Conservation (phyloP, 495 filamentous ascomycete genomes). For the Hypoxylon rickii region DNA sequence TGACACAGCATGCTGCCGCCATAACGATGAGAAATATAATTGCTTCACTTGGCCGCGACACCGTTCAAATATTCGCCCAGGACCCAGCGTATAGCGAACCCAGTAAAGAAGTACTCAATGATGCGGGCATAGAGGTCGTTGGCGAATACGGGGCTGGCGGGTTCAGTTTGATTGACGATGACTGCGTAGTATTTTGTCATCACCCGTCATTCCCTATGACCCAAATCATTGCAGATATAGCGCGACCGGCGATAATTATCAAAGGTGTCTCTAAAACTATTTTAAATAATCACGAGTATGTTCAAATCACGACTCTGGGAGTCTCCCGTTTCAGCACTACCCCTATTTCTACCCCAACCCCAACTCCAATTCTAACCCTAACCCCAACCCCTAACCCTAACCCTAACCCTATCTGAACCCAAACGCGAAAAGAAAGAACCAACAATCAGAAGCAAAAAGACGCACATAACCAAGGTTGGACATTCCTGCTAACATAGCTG, state of each 20-base stretch:
- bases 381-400: no score
- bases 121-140: slow-evolving; percentile 11
- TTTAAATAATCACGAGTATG: no score
- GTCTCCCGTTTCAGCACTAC: no score
- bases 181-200: slow-evolving; percentile 29
- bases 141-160: slow-evolving; percentile 33
- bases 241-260: slow-evolving; percentile 38
- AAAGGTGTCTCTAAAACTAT: no score
- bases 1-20: slow-evolving; percentile 5
- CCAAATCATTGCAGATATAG: slow-evolving; percentile 34
- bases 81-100: slow-evolving; percentile 3
- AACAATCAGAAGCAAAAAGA: no score
- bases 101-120: not conserved
- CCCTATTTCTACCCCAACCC: no score
- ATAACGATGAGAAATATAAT: not conserved
- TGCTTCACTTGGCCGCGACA: not conserved
- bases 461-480: no score
- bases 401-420: no score
- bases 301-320: no score
- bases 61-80: slow-evolving; percentile 8
- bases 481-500: no score
- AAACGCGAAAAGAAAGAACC: no score
- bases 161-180: slow-evolving; percentile 33
- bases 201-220: slow-evolving; percentile 24
- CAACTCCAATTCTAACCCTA: no score